Conservation (phyloP, 2,329 filamentous ascomycete species). For the Hypoxylon sp. region DNA sequence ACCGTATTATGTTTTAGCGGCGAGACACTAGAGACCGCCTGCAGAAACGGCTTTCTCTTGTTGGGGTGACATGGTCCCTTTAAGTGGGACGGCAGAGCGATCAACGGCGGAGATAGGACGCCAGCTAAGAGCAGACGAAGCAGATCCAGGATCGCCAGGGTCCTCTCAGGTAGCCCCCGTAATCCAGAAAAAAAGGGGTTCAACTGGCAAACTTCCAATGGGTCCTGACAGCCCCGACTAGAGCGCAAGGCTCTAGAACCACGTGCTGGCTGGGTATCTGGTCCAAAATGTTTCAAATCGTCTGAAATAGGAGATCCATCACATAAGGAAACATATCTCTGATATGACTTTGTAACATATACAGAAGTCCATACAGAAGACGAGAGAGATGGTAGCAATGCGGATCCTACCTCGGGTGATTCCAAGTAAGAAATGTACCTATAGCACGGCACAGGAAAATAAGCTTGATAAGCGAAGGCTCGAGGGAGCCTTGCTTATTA, state of each 20-base stretch:
- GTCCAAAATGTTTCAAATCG: constrained; percentile 12
- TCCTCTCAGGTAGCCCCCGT: constrained; percentile 21
- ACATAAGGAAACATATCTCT: constrained; percentile 30
- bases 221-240: constrained; percentile 5
- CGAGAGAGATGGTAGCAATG: constrained; percentile 6
- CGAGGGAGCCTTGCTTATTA: constrained; percentile 26
- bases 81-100: constrained; percentile 31
- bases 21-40: constrained; percentile 22
- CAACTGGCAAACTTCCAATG: constrained; percentile 12
- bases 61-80: constrained; percentile 29
- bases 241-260: constrained; percentile 21
- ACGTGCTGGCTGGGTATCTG: constrained; percentile 9
- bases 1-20: constrained; percentile 31
- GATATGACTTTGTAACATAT: not conserved
- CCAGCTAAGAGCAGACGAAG: constrained; percentile 30
- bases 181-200: constrained; percentile 14
- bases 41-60: constrained; percentile 28
- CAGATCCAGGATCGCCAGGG: constrained; percentile 40
- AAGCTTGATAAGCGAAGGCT: constrained; percentile 19
- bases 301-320: constrained; percentile 21
- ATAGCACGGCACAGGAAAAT: constrained; percentile 19
- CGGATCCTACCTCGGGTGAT: constrained; percentile 15
- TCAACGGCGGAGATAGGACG: constrained; percentile 33
- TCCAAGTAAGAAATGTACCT: constrained; percentile 12
- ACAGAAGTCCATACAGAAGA: constrained; percentile 6